Percentiles rank a stretch among this genome's conserved stretches.
Evolutionary conservation across 352 stramenopile species (phyloP).

Genomic region (Phytophthora macrochlamydospora): DNA sequence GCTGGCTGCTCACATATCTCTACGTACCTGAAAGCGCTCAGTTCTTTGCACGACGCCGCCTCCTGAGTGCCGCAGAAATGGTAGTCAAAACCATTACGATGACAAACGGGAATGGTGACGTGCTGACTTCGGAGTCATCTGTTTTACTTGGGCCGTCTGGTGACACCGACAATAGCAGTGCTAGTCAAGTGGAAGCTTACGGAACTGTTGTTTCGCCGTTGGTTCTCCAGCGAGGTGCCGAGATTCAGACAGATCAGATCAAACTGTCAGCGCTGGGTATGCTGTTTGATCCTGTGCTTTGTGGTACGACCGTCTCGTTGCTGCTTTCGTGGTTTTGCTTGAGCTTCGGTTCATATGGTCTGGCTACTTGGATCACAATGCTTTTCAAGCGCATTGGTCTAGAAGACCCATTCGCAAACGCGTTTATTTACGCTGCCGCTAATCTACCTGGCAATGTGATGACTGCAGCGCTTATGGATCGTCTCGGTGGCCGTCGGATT

Average conservation of each 20-base stretch:
- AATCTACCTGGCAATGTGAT: conserved; percentile 93
- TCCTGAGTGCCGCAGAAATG: conserved; percentile 56
- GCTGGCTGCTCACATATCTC: conserved; percentile 65
- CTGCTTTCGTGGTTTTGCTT: conserved; percentile 77
- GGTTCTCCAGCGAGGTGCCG: background rate
- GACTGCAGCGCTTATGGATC: conserved; percentile 74
- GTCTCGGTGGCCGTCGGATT: conserved; percentile 65
- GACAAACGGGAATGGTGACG: conserved; percentile 34
- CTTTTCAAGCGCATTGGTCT: conserved; percentile 92
- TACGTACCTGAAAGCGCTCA: conserved; percentile 87
- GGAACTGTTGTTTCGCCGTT: conserved; percentile 4
- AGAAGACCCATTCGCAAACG: conserved; percentile 90
- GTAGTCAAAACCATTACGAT: conserved; percentile 65
- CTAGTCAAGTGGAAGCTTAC: conserved; percentile 5
- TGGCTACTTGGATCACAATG: conserved; percentile 94
- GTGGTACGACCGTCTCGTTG: conserved; percentile 65
- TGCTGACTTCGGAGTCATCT: conserved; percentile 11
- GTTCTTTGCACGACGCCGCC: conserved; percentile 58
- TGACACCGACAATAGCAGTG: conserved; percentile 1
- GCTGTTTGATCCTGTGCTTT: conserved; percentile 65
- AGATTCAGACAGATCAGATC: conserved; percentile 23
- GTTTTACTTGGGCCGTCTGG: conserved; percentile 7
- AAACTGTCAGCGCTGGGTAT: conserved; percentile 35
- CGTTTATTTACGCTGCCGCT: conserved; percentile 90
- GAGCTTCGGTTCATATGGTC: conserved; percentile 89